These are phyloP conservation scores for Ogataea pini DNA, from an alignment of 805 yeast species.

Conservation along the genomic window DNA sequence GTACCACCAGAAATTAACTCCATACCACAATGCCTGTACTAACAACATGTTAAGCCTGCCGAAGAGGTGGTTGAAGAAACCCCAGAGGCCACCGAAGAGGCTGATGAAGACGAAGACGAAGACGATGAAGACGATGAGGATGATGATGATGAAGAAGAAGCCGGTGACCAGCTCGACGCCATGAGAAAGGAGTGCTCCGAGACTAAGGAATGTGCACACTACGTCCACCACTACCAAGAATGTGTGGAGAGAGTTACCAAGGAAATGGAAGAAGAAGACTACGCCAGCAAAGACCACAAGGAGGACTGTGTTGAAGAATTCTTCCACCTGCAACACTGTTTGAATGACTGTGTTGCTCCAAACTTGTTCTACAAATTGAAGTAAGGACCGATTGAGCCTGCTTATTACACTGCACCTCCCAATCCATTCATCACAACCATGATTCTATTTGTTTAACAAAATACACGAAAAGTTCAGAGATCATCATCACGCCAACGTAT, in stretches of 20 bases:
- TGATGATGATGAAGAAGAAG: constrained; percentile 56
- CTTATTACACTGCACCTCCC: background rate
- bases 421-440: constrained; percentile 8
- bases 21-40: background rate
- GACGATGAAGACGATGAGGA: constrained; percentile 43
- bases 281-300: constrained; percentile 76
- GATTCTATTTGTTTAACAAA: constrained; percentile 5
- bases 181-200: constrained; percentile 69
- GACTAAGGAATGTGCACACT: constrained; percentile 65
- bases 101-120: constrained; percentile 43
- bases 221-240: constrained; percentile 87
- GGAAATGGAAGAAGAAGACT: constrained; percentile 81
- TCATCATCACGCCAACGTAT: constrained; percentile 7
- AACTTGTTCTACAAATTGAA: constrained; percentile 83
- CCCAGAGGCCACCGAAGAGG: constrained; percentile 43
- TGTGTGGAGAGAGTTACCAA: constrained; percentile 94
- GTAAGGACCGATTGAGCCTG: constrained; percentile 38
- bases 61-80: constrained; percentile 23
- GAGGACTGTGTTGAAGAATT: constrained; percentile 98
- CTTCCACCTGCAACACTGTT: constrained; percentile 93
- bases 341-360: constrained; percentile 91
- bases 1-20: constrained; percentile 8
- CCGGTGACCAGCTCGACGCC: constrained; percentile 63
- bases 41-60: no score
- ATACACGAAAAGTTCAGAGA: constrained; percentile 4